phyloP scores from a whole-genome alignment of 2,329 filamentous ascomycete genomes.

The Pseudogymnoascus sp. region DNA sequence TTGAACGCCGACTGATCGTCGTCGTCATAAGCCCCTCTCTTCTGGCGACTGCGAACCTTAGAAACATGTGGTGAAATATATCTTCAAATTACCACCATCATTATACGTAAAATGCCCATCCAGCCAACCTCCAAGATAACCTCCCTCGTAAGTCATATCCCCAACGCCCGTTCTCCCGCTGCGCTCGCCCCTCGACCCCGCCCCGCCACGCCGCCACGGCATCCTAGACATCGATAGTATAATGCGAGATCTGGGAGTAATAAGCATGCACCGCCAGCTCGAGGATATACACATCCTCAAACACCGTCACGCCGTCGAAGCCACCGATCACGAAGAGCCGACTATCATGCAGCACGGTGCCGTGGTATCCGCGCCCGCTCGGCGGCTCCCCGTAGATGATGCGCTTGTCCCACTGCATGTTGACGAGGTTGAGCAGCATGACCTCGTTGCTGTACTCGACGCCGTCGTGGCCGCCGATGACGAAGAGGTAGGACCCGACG shows the following conservation, averaged over 20 bases:
- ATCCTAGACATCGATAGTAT: constrained; percentile 54
- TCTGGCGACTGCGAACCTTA: not conserved
- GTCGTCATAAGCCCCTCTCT: not conserved
- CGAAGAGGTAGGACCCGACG: constrained; percentile 61
- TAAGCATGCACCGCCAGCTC: constrained; percentile 63
- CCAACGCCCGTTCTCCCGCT: not conserved
- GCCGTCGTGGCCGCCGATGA: constrained; percentile 62
- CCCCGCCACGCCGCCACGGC: not conserved
- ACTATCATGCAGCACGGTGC: constrained; percentile 56
- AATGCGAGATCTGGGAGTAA: constrained; percentile 66
- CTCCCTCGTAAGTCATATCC: constrained; percentile 5
- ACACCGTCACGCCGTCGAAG: constrained; percentile 59
- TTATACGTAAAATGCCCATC: constrained; percentile 3
- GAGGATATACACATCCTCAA: constrained; percentile 57
- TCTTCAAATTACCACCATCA: not conserved
- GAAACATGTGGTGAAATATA: not conserved
- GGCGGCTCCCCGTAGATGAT: constrained; percentile 56
- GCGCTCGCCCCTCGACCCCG: not conserved
- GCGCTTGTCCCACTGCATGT: constrained; percentile 64
- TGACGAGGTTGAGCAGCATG: constrained; percentile 59
- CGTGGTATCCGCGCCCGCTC: constrained; percentile 57
- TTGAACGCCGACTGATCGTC: not conserved
- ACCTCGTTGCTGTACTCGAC: constrained; percentile 62
- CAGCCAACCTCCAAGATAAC: not conserved
- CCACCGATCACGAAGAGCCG: constrained; percentile 56